phyloP scores from a whole-genome alignment of 331 rosid genomes.

The Stylosanthes scabra region DNA sequence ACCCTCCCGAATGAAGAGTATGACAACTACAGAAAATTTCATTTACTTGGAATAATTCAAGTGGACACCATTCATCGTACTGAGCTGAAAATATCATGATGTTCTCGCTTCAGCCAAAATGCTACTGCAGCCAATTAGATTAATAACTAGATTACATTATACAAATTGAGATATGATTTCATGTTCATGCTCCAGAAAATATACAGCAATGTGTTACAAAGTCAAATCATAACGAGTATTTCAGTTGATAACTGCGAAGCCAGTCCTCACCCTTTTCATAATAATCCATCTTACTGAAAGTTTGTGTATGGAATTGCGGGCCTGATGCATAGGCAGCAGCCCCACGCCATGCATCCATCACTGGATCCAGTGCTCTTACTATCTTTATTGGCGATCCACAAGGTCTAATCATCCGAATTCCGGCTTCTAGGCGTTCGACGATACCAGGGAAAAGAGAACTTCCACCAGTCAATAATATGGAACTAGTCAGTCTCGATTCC shows the following conservation, averaged over 20 bases:
- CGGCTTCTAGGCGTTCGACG: conserved; percentile 76
- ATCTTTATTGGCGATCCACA: conserved; percentile 77
- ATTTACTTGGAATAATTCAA: neutral
- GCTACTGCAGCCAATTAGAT: conserved; percentile 9
- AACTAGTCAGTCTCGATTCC: conserved; percentile 71
- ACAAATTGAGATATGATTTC: conserved; percentile 11
- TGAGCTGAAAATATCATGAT: conserved; percentile 25
- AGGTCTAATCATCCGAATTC: conserved; percentile 85
- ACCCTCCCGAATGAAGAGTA: neutral
- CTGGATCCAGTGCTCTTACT: conserved; percentile 82
- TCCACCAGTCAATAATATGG: conserved; percentile 81
- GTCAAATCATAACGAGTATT: conserved; percentile 54
- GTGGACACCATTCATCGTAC: conserved; percentile 13
- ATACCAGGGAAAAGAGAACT: conserved; percentile 84
- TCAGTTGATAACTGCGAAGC: conserved; percentile 77
- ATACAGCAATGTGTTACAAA: conserved; percentile 25
- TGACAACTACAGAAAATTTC: neutral
- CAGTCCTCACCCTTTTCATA: conserved; percentile 89
- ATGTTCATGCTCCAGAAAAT: conserved; percentile 13
- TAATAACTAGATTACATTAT: neutral
- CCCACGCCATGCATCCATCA: conserved; percentile 96
- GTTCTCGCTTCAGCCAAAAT: conserved; percentile 9
- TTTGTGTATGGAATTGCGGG: conserved; percentile 70
- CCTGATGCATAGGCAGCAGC: conserved; percentile 82
- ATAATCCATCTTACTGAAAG: conserved; percentile 80